Evolutionary conservation across 2,329 filamentous ascomycete species (phyloP), one percentile per base, ranked within the genome.

Genomic region (Alternaria brassicae): DNA sequence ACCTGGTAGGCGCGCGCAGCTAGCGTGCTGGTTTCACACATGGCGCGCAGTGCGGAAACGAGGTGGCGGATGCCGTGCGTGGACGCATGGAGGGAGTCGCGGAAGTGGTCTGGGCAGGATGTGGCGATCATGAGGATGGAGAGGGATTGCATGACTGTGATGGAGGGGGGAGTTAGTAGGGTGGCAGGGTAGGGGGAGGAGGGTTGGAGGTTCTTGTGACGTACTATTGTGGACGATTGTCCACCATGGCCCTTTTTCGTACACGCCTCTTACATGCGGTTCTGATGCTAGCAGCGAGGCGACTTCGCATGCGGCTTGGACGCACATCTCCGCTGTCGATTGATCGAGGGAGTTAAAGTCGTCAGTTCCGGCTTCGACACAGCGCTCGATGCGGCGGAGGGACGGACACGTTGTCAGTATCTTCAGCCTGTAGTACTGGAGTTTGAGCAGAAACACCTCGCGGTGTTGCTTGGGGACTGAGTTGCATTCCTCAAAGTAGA

Each of bases 381-480:
- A 67, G 3, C 60, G 27, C 39, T 77, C 71, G 9, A 77, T 50
- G n/a, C 71, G 64, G 28, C 76, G 78, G 4, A 79, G 63, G 37
- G 71, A 77, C 7, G 77, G 77, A 4, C 74, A 70, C 15, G 71
- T 77, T 12, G 72, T 71, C 9, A 79, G 65, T 6, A 78, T 75
- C 42, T 63, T 69, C 6, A 71, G 58, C 37, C 71, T 71, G 53
- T 66, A 72, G 53, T 72, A 74, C 45, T 73, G 78, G 53, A n/a
- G 64, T 47, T 57, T 68, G 40, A 49, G 66, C 54, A 19, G 69
- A 68, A 15, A 45, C 4, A 30, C 12, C 2, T 56, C 36, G 3
- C 57, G 57, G 12, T 66, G 67, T 34, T 71, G 63, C 23, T 52
- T 49, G 15, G 56, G 17, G n/a, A 25, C 36, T 10, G 42, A 8